phyloP scores from a whole-genome alignment of 345 rosid genomes.

The Orychophragmus violaceus region DNA sequence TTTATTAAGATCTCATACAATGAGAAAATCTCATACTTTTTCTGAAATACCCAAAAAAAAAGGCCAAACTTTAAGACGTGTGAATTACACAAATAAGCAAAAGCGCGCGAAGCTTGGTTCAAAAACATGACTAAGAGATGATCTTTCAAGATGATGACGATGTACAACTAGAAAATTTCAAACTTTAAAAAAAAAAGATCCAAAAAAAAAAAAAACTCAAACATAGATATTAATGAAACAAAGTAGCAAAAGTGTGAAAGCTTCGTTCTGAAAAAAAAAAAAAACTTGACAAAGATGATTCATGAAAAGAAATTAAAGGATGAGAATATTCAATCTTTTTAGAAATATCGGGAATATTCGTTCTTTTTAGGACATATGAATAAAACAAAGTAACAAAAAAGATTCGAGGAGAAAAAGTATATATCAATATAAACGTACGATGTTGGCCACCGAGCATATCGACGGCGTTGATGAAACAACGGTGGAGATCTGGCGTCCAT shows the following conservation, averaged over 20 bases:
- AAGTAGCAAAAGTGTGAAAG: not conserved
- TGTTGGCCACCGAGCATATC: slow-evolving; percentile 91
- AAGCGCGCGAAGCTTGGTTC: not conserved
- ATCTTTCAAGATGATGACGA: not conserved
- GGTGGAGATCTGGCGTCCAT: slow-evolving; percentile 99
- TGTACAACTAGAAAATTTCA: not conserved
- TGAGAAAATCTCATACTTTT: no score
- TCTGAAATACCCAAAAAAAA: no score
- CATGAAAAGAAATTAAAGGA: not conserved
- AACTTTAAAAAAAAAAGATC: not conserved
- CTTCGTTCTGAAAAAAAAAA: no score
- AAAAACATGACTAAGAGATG: not conserved
- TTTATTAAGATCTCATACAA: no score
- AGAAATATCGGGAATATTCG: not conserved
- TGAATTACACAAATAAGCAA: not conserved
- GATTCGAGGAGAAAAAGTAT: not conserved
- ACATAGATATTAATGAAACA: not conserved
- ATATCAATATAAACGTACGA: slow-evolving; percentile 35
- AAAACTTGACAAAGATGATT: not conserved
- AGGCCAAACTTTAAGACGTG: not conserved
- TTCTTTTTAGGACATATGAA: not conserved
- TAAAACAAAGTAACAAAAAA: not conserved
- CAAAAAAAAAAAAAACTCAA: not conserved
- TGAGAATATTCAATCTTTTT: not conserved
- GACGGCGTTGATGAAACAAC: slow-evolving; percentile 79